Conservation (phyloP, 345 rosid species). For the Heritiera littoralis region DNA sequence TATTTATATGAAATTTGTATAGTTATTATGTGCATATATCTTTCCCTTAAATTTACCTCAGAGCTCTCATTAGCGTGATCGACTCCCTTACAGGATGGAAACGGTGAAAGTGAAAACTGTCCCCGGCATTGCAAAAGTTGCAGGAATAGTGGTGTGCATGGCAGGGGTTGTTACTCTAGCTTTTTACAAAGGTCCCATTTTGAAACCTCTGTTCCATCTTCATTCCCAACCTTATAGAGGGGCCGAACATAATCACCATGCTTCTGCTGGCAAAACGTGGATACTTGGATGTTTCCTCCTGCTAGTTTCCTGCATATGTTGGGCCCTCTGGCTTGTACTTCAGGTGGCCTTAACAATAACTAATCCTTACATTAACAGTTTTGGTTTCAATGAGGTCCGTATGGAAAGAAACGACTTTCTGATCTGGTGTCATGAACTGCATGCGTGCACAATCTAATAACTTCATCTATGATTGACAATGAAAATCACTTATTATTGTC, state of each 20-base stretch:
- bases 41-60: too few species aligned
- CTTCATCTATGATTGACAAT: too few species aligned
- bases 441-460: too few species aligned
- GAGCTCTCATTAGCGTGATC: background rate
- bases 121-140: conserved; percentile 28
- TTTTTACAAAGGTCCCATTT: conserved; percentile 25
- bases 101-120: conserved; percentile 23
- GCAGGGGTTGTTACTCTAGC: conserved; percentile 22
- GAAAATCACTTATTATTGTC: too few species aligned
- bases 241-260: background rate
- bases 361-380: background rate
- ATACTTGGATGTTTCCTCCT: conserved; percentile 27
- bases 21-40: too few species aligned
- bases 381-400: background rate
- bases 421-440: too few species aligned
- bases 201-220: conserved; percentile 6
- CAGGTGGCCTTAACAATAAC: conserved; percentile 20
- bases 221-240: background rate
- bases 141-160: conserved; percentile 25
- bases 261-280: background rate
- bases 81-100: conserved; percentile 21
- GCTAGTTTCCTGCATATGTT: conserved; percentile 14
- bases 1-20: too few species aligned
- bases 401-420: background rate
- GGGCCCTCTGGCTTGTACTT: conserved; percentile 30